A percentile compares a stretch with the other conserved stretches of the same genome.
These are phyloP conservation scores for Mycena pura DNA, from an alignment of 768 basidiomycete genomes.

Conservation along the genomic window DNA sequence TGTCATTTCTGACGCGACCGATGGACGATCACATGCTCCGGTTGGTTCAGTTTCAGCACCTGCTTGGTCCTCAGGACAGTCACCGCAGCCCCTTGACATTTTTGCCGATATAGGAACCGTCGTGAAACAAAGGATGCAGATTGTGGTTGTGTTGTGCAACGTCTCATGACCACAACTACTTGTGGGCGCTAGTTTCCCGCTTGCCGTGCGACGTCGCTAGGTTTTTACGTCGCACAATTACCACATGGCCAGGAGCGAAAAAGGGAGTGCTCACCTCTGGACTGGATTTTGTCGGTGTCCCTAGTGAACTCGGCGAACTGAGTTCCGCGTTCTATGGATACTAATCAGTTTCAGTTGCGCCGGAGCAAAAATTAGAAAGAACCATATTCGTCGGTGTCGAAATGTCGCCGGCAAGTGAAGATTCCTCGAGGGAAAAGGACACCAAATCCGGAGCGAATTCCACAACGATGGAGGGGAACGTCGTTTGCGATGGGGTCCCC, in stretches of 20 bases:
- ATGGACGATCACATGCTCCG: too few species aligned
- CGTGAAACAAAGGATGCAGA: background rate
- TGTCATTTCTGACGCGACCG: too few species aligned
- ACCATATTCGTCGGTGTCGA: too few species aligned
- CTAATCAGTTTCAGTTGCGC: background rate
- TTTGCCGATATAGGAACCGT: background rate
- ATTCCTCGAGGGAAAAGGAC: constrained; percentile 1
- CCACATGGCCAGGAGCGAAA: background rate
- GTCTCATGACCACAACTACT: background rate
- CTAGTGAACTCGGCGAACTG: background rate
- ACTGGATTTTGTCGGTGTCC: background rate
- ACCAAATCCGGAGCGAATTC: background rate
- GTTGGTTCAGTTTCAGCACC: too few species aligned
- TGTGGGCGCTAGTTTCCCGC: background rate
- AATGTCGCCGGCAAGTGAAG: background rate
- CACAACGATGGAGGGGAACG: background rate
- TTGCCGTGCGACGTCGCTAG: background rate
- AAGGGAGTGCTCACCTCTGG: background rate
- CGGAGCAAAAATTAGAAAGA: background rate
- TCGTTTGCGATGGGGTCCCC: background rate
- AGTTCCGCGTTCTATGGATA: background rate
- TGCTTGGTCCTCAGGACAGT: too few species aligned
- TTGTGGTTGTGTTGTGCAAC: background rate
- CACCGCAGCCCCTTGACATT: too few species aligned
- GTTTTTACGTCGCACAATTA: background rate